Evolutionary conservation across 1,139 yeast genomes (phyloP), one percentile per base, ranked within the genome.

Genomic region (Kurtzmaniella quercitrusa): DNA sequence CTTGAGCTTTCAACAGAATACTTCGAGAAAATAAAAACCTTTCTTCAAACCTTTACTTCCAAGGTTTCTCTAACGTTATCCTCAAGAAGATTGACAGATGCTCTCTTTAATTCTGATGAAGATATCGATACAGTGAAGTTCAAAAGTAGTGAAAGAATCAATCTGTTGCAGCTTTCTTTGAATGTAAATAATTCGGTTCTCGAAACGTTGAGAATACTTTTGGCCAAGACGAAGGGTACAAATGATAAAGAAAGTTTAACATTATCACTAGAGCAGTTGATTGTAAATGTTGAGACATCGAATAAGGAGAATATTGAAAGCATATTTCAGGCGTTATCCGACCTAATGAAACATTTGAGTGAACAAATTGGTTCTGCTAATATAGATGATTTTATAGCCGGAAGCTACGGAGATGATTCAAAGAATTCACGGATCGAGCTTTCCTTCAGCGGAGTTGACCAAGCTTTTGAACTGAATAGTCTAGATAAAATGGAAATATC

Each of bases 181-280:
- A 62, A 59, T 39, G 56, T 67, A 36, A 60, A 68, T 44, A 43
- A 49, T 14, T 51, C 63, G 1, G 39, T 65, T 2, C 43, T 57
- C 12, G 54, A 53, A 23, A 52, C 66, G 1, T 43, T 54, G n/a
- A 45, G 41, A 34, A 45, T 44, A 9, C 41, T 50, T 15, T 9
- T 9, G 7, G 15, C 34, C 14, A 21, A 16, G 18, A 12, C 10
- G 6, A 16, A 31, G 18, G 36, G 18, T 16, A 15, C 14, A 4
- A 10, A 9, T 8, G 36, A 18, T 4, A 31, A 31, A 14, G 18
- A 15, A 14, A 15, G 6, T 3, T 12, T 31, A 12, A n/a, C 36
- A 4, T 7, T 12, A 5, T 11, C 14, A 4, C 36, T 31, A 3
- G 36, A 31, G 10, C 12, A 14, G 6, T 31, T 31, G 36, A n/a